A percentile compares a stretch with the other conserved stretches of the same genome.
These are phyloP conservation scores for Geosmithia morbida DNA, from an alignment of 2,329 filamentous ascomycete genomes.

Conservation along the genomic window DNA sequence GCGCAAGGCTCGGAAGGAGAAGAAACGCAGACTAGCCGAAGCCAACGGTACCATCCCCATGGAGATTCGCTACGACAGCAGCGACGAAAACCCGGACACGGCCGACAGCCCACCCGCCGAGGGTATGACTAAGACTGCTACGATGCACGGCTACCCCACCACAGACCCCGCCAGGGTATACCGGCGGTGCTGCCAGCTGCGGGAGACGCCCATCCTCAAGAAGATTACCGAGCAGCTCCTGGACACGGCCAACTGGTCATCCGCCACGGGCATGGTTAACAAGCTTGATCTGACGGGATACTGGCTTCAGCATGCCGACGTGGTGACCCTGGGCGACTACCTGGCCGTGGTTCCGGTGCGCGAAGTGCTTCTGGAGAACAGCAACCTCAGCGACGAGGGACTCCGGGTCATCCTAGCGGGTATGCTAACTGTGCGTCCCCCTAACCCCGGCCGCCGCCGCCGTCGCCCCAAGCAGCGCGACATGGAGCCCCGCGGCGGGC, in stretches of 20 bases:
- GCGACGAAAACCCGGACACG: slow-evolving; percentile 35
- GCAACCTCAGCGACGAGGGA: slow-evolving; percentile 74
- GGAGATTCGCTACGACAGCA: slow-evolving; percentile 57
- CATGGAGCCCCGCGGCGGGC: slow-evolving; percentile 42
- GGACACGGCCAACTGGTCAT: slow-evolving; percentile 49
- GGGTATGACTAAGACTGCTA: slow-evolving; percentile 6
- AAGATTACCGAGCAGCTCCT: slow-evolving; percentile 81
- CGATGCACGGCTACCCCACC: slow-evolving; percentile 43
- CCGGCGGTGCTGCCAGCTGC: slow-evolving; percentile 80
- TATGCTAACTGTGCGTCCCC: slow-evolving; percentile 56
- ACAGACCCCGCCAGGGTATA: slow-evolving; percentile 90
- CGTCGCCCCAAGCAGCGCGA: slow-evolving; percentile 31
- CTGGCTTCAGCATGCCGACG: slow-evolving; percentile 67
- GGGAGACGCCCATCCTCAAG: slow-evolving; percentile 85
- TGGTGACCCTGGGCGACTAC: slow-evolving; percentile 83
- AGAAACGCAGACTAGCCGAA: slow-evolving; percentile 70
- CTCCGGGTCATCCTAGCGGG: slow-evolving; percentile 77
- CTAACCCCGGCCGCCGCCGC: slow-evolving; percentile 23
- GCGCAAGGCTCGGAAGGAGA: slow-evolving; percentile 81
- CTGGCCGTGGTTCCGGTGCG: slow-evolving; percentile 84
- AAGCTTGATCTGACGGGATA: slow-evolving; percentile 78
- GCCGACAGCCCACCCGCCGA: slow-evolving; percentile 2
- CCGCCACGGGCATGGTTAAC: slow-evolving; percentile 60
- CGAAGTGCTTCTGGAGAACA: slow-evolving; percentile 76
- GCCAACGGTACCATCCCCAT: slow-evolving; percentile 78